Evolutionary conservation across 1,284 basidiomycete species (phyloP), one percentile per base, ranked within the genome.

Genomic region (Kwoniella shivajii): DNA sequence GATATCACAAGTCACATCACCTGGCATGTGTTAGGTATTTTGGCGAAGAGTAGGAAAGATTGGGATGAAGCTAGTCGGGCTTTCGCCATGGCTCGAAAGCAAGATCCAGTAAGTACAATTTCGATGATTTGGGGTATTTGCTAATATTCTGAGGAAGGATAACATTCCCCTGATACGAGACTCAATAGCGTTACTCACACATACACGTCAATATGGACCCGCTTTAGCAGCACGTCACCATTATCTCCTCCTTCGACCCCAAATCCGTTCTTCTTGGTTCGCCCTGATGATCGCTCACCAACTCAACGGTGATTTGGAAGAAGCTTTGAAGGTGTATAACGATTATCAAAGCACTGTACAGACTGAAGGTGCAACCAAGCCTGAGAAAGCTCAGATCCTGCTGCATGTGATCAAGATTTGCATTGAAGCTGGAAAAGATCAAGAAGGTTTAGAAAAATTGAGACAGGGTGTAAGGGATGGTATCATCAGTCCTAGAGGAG

Each of bases 11-110:
- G 90, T 24, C 95, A 99, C 74, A 97, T 99, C 72, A 89, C 88
- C 72, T 99, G 96, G 95, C 96, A 99, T 76, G 94, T 99, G 59
- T 90, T 93, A 70, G 96, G 93, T 42, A 86, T 97, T 68, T 85
- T 95, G 31, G 89, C 92, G 73, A 91, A 93, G 77, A 63, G 65
- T 11, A 62, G 82, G 61, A 81, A 80, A 61, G 80, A 83, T 66
- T 84, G 80, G 70, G 74, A 76, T 30, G 81, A 83, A 67, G 82
- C 83, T 26, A 72, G 79, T 65, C 77, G 81, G 64, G 82, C 82
- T 59, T 84, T 84, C 64, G 72, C 72, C 10, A 80, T 81, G 73
- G 96, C 92, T 3, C 80, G 94, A 61, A 84, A 85, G 63, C 91
- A 90, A 69, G 95, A 98, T 80, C 89, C 88, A 78, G 92, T 92